phyloP scores from a whole-genome alignment of 176 grass and related monocot species.

The Bothriochloa decipiens region DNA sequence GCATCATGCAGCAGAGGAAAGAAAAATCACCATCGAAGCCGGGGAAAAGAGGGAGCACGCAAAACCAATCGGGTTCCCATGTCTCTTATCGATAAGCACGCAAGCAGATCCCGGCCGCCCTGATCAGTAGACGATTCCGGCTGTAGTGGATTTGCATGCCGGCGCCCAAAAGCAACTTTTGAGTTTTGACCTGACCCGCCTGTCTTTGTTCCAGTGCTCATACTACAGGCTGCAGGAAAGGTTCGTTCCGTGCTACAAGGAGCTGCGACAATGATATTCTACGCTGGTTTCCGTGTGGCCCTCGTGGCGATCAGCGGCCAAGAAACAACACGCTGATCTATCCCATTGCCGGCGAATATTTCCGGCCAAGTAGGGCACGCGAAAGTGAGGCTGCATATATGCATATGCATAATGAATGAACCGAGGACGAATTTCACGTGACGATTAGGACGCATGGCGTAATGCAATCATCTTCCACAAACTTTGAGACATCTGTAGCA shows the following conservation, averaged over 20 bases:
- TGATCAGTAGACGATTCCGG: background rate
- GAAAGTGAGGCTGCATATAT: background rate
- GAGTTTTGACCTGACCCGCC: slow-evolving; percentile 1
- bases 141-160: background rate
- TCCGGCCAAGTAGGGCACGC: background rate
- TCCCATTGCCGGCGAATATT: background rate
- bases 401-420: background rate
- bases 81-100: background rate
- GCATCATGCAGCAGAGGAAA: background rate
- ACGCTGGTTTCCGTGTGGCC: background rate
- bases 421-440: background rate
- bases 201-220: too few species aligned
- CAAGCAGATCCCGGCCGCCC: background rate
- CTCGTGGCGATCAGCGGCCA: background rate
- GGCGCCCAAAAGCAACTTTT: background rate
- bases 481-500: background rate
- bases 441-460: background rate
- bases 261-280: background rate
- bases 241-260: background rate
- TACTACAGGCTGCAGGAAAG: background rate
- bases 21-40: background rate
- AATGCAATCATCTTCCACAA: background rate
- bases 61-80: too few species aligned
- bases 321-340: background rate
- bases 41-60: background rate